These are phyloP conservation scores for Talaromyces sp. DNA, from an alignment of 2,329 filamentous ascomycete genomes.

Conservation along the genomic window DNA sequence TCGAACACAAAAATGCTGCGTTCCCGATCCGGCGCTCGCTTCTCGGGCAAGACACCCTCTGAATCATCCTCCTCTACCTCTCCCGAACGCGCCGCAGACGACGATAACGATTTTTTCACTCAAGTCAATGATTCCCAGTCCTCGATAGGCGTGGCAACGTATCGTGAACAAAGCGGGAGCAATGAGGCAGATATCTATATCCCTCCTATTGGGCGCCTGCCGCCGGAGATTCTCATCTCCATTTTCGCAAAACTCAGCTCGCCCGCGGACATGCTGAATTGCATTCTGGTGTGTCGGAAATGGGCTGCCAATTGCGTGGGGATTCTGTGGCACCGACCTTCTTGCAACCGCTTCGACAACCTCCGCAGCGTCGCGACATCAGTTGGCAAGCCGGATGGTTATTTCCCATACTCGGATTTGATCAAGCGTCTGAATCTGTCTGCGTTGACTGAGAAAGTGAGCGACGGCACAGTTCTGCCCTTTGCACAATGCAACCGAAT, in stretches of 20 bases:
- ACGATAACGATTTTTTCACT: conserved; percentile 89
- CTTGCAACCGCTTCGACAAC: conserved; percentile 81
- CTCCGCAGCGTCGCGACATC: conserved; percentile 76
- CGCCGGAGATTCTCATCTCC: conserved; percentile 89
- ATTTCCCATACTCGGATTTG: conserved; percentile 83
- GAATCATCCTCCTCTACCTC: conserved; percentile 42
- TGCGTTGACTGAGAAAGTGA: conserved; percentile 67
- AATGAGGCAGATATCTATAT: conserved; percentile 36
- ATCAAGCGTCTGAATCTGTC: conserved; percentile 91
- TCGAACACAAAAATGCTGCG: conserved; percentile 27
- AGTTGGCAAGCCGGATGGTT: conserved; percentile 65
- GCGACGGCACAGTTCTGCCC: conserved; percentile 81
- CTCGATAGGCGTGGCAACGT: conserved; percentile 74
- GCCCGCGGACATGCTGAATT: conserved; percentile 72
- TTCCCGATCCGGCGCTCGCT: conserved; percentile 29
- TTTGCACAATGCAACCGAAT: conserved; percentile 82
- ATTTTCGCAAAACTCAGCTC: conserved; percentile 80
- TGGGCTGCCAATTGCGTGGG: conserved; percentile 93
- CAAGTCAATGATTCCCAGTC: conserved; percentile 87
- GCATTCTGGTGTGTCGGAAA: conserved; percentile 88
- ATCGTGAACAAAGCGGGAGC: conserved; percentile 67
- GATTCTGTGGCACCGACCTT: conserved; percentile 87
- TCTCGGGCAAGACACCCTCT: conserved; percentile 35
- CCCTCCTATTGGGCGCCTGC: conserved; percentile 71
- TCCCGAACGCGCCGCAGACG: conserved; percentile 60